phyloP scores from a whole-genome alignment of 2,329 filamentous ascomycete genomes.

The Penicillium sp. region DNA sequence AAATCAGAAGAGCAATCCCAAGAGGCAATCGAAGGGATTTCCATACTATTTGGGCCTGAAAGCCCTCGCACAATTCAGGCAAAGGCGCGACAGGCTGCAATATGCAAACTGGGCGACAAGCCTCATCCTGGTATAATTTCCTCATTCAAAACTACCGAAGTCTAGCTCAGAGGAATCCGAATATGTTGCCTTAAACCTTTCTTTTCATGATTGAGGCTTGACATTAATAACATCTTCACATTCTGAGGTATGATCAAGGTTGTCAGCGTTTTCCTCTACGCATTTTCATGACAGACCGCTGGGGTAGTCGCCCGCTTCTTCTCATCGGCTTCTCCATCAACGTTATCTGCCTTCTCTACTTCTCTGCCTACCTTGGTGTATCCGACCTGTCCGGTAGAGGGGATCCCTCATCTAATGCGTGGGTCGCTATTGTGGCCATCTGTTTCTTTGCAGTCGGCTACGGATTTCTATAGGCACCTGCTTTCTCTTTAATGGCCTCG shows the following conservation, averaged over 20 bases:
- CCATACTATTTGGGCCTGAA: conserved; percentile 1
- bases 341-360: conserved; percentile 17
- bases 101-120: neutral
- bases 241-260: conserved; percentile 11
- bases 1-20: conserved; percentile 12
- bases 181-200: neutral
- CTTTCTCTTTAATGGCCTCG: conserved; percentile 19
- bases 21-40: conserved; percentile 1
- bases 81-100: neutral
- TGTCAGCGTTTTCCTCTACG: conserved; percentile 20
- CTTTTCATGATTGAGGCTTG: neutral
- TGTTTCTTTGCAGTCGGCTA: conserved; percentile 25
- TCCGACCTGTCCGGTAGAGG: conserved; percentile 9
- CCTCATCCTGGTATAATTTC: neutral
- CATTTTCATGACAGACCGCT: conserved; percentile 21
- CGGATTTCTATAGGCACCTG: conserved; percentile 21
- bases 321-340: conserved; percentile 25
- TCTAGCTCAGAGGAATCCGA: neutral
- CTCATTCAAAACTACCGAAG: neutral
- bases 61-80: conserved; percentile 6
- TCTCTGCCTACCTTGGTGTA: conserved; percentile 18
- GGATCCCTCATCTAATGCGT: conserved; percentile 15
- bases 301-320: conserved; percentile 26
- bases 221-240: neutral
- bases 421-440: conserved; percentile 21